These are phyloP conservation scores for Fusarium drepaniforme DNA, from an alignment of 2,329 filamentous ascomycete species.

Conservation along the genomic window DNA sequence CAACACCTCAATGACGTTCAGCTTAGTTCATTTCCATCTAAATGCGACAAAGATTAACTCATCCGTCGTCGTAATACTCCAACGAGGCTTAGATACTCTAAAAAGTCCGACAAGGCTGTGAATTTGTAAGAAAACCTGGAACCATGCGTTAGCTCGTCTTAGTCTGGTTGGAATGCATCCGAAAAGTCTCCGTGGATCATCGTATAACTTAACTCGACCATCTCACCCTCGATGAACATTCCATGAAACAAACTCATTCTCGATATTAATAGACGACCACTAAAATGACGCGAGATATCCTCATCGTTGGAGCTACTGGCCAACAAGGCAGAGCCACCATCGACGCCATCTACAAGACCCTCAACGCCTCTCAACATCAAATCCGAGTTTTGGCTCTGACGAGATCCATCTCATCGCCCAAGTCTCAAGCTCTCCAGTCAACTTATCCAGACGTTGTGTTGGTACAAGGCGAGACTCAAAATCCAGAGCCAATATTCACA, in stretches of 20 bases:
- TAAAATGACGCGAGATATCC: slow-evolving; percentile 20
- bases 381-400: slow-evolving; percentile 16
- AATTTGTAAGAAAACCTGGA: background rate
- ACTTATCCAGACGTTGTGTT: slow-evolving; percentile 12
- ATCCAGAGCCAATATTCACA: slow-evolving; percentile 34
- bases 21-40: background rate
- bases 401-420: slow-evolving; percentile 6
- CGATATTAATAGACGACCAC: background rate
- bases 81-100: background rate
- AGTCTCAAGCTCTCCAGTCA: background rate
- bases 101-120: background rate
- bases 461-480: slow-evolving; percentile 18
- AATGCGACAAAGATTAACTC: background rate
- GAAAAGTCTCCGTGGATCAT: slow-evolving; percentile 18
- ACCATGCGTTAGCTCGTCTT: background rate
- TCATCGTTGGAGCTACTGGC: slow-evolving; percentile 29
- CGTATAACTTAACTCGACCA: background rate
- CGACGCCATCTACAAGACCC: slow-evolving; percentile 10
- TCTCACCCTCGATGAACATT: background rate
- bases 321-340: slow-evolving; percentile 35
- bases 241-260: background rate
- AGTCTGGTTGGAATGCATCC: slow-evolving; percentile 1
- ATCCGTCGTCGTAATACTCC: background rate
- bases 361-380: background rate
- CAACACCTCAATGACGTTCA: background rate